A percentile compares a stretch with the other conserved stretches of the same genome.
These are phyloP conservation scores for Lobosporangium transversale DNA, from an alignment of 192 early-diverging fungal species.

Conservation along the genomic window DNA sequence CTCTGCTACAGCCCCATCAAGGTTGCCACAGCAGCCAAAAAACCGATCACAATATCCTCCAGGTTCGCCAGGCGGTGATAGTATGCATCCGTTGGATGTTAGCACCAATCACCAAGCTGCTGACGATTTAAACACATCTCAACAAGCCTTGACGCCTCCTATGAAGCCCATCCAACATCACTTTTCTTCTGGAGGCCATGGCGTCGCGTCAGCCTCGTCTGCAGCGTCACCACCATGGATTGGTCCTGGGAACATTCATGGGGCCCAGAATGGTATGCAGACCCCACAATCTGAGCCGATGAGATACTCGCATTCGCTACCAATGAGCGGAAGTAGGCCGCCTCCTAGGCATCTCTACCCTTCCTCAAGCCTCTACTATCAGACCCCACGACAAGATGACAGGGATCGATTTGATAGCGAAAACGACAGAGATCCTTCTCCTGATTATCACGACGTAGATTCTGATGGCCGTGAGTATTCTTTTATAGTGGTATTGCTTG, in stretches of 20 bases:
- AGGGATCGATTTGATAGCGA: constrained; percentile 25
- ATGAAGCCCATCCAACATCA: constrained; percentile 7
- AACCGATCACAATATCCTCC: constrained; percentile 5
- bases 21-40: constrained; percentile 16
- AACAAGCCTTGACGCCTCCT: constrained; percentile 18
- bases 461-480: constrained; percentile 30
- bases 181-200: no score
- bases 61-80: constrained; percentile 12
- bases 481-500: background rate
- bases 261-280: background rate
- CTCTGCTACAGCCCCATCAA: constrained; percentile 10
- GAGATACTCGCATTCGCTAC: constrained; percentile 24
- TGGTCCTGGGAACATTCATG: background rate
- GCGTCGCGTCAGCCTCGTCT: background rate
- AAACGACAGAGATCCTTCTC: constrained; percentile 20
- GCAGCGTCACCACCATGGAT: constrained; percentile 17
- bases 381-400: constrained; percentile 25
- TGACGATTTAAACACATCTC: constrained; percentile 1
- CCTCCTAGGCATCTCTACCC: constrained; percentile 25
- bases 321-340: background rate
- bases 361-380: constrained; percentile 26
- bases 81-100: constrained; percentile 17
- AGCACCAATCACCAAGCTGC: background rate
- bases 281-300: constrained; percentile 20
- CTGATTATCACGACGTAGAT: constrained; percentile 30